phyloP scores from a whole-genome alignment of 768 basidiomycete species.

The Amanita rubescens region DNA sequence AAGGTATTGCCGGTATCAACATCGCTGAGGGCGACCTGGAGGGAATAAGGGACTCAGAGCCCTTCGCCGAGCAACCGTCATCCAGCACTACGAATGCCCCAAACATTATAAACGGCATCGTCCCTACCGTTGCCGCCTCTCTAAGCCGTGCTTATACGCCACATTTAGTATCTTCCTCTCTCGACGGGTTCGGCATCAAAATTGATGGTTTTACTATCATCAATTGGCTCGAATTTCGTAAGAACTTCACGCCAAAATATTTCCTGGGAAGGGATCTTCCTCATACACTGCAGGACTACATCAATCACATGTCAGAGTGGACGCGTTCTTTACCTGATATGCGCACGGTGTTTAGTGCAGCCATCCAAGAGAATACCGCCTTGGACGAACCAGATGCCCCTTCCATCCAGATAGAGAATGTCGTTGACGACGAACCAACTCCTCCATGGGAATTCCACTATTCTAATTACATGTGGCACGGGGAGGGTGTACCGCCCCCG shows the following conservation, averaged over 20 bases:
- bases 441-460: constrained; percentile 88
- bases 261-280: constrained; percentile 46
- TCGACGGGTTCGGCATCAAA: background rate
- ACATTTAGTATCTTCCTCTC: background rate
- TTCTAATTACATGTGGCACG: constrained; percentile 75
- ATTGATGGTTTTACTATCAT: constrained; percentile 28
- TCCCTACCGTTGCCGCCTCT: background rate
- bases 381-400: constrained; percentile 67
- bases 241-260: constrained; percentile 26
- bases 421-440: constrained; percentile 57
- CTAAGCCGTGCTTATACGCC: background rate
- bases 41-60: too few relatives aligned
- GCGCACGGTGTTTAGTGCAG: constrained; percentile 52
- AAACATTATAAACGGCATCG: background rate
- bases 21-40: background rate
- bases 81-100: background rate
- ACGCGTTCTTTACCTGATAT: constrained; percentile 36
- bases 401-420: constrained; percentile 58
- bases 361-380: constrained; percentile 57
- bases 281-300: constrained; percentile 54
- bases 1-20: constrained; percentile 2
- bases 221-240: constrained; percentile 31
- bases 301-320: constrained; percentile 44
- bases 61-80: background rate
- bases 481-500: constrained; percentile 59